phyloP scores from a whole-genome alignment of 176 grass and related monocot genomes.

The Lolium rigidum region DNA sequence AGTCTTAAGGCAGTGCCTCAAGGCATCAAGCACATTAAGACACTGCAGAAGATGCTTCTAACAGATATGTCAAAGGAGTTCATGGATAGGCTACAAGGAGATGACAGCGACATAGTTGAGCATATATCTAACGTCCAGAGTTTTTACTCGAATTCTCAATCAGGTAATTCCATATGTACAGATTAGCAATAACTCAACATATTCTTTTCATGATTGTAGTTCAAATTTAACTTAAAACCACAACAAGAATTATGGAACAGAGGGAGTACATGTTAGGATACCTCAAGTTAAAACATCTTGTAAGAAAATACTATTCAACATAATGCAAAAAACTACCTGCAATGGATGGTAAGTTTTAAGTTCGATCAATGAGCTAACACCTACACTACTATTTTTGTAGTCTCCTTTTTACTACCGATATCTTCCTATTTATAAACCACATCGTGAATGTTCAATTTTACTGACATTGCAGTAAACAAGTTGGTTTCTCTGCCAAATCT shows the following conservation, averaged over 20 bases:
- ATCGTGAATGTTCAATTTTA: neutral
- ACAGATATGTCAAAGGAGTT: constrained; percentile 45
- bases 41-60: constrained; percentile 42
- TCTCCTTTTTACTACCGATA: neutral
- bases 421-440: neutral
- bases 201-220: neutral
- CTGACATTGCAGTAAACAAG: too few relatives aligned
- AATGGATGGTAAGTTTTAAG: neutral
- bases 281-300: neutral
- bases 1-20: constrained; percentile 44
- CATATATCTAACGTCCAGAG: constrained; percentile 40
- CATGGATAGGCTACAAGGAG: constrained; percentile 35
- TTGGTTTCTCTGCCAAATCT: too few relatives aligned
- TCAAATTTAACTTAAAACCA: too few relatives aligned
- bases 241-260: too few relatives aligned
- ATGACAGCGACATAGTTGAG: constrained; percentile 37
- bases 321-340: neutral
- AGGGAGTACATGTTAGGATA: neutral
- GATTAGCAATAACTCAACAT: neutral
- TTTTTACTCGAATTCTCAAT: constrained; percentile 39
- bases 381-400: neutral
- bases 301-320: constrained; percentile 21
- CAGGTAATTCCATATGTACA: constrained; percentile 37
- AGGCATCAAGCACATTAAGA: constrained; percentile 45
- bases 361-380: neutral